Percentiles rank a stretch among this genome's conserved stretches.
Evolutionary conservation across 495 filamentous ascomycete species (phyloP).

Genomic region (Letharia columbiana): DNA sequence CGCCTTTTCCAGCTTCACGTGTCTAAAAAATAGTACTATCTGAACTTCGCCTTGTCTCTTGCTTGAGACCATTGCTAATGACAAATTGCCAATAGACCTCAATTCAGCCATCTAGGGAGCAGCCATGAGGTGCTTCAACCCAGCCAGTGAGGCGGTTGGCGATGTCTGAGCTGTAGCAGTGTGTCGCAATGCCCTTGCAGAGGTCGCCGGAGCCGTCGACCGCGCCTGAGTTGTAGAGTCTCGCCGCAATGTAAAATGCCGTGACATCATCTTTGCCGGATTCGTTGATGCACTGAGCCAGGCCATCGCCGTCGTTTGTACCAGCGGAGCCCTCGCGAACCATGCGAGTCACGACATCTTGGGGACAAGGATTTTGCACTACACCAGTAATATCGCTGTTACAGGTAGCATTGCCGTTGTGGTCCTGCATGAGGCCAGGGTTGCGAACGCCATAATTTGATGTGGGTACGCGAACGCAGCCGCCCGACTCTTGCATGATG

Average conservation of each 20-base stretch:
- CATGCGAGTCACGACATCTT: conserved; percentile 38
- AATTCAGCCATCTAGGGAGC: conserved; percentile 19
- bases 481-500: conserved; percentile 51
- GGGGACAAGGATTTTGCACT: conserved; percentile 40
- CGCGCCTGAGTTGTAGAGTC: conserved; percentile 51
- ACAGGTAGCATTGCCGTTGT: conserved; percentile 42
- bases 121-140: conserved; percentile 23
- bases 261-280: conserved; percentile 28
- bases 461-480: conserved; percentile 47
- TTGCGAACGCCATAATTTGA: conserved; percentile 41
- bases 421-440: conserved; percentile 49
- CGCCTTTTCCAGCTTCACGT: neutral
- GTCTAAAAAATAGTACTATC: neutral
- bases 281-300: conserved; percentile 32
- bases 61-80: neutral
- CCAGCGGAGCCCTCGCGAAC: conserved; percentile 39
- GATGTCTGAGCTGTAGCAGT: conserved; percentile 49
- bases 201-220: conserved; percentile 39
- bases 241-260: conserved; percentile 42
- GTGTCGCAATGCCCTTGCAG: conserved; percentile 41
- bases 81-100: neutral
- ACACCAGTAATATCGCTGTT: conserved; percentile 27
- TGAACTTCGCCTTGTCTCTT: neutral
- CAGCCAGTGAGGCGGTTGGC: conserved; percentile 50
- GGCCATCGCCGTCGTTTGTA: conserved; percentile 36